Evolutionary conservation across 495 filamentous ascomycete species (phyloP).

Genomic region (Penicillium pancosmium): DNA sequence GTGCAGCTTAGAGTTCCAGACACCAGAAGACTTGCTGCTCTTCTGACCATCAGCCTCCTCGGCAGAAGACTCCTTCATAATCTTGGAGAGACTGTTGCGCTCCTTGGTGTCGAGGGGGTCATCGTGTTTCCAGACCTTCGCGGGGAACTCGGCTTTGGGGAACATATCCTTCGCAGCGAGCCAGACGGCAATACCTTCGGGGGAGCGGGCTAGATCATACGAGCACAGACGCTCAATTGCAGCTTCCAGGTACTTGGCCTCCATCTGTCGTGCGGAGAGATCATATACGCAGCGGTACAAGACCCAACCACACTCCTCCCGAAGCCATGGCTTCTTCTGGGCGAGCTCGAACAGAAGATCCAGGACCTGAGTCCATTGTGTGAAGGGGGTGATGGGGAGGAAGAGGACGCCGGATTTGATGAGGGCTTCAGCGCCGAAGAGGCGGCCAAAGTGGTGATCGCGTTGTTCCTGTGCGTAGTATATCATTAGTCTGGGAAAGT

Average conservation of each 20-base stretch:
- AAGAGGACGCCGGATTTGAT: slow-evolving; percentile 77
- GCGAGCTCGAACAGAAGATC: slow-evolving; percentile 58
- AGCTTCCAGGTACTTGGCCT: slow-evolving; percentile 52
- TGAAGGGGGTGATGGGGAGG: slow-evolving; percentile 43
- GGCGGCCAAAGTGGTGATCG: slow-evolving; percentile 79
- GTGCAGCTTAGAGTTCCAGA: slow-evolving; percentile 77
- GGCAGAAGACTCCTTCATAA: slow-evolving; percentile 75
- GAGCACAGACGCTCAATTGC: slow-evolving; percentile 64
- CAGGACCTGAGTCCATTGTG: slow-evolving; percentile 63
- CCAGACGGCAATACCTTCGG: slow-evolving; percentile 91
- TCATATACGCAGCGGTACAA: slow-evolving; percentile 52
- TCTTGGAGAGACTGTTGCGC: slow-evolving; percentile 63
- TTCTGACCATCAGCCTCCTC: slow-evolving; percentile 50
- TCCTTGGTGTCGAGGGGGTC: slow-evolving; percentile 69
- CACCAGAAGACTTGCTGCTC: slow-evolving; percentile 61
- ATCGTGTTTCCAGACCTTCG: slow-evolving; percentile 71
- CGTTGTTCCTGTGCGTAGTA: slow-evolving; percentile 68
- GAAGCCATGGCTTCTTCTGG: slow-evolving; percentile 78
- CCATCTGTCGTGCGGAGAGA: slow-evolving; percentile 40
- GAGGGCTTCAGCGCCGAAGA: slow-evolving; percentile 86
- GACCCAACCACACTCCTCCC: slow-evolving; percentile 82
- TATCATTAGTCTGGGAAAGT: slow-evolving; percentile 13
- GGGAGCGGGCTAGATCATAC: slow-evolving; percentile 68
- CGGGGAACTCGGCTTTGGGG: slow-evolving; percentile 63
- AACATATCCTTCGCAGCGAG: slow-evolving; percentile 65